Evolutionary conservation across 164 flowering plant genomes (phyloP).

Genomic region (Vitis vinifera): ASM3070453v1 NC_081813.1:4456501-4457000

Average conservation of each 20-base stretch:
- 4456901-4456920: constrained; percentile 74
- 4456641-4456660: constrained; percentile 87
- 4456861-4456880: constrained; percentile 78
- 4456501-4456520: constrained; percentile 38
- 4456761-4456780: constrained; percentile 97
- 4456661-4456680: constrained; percentile 86
- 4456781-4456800: constrained; percentile 95
- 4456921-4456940: constrained; percentile 91
- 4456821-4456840: constrained; percentile 91
- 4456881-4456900: constrained; percentile 91
- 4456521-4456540: constrained; percentile 44
- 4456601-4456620: constrained; percentile 70
- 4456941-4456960: constrained; percentile 98
- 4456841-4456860: constrained; percentile 87
- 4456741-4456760: constrained; percentile 94
- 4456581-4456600: constrained; percentile 68
- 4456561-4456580: constrained; percentile 42
- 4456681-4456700: constrained; percentile 91
- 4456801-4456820: constrained; percentile 96
- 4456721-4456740: constrained; percentile 87
- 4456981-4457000: constrained; percentile 26
- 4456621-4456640: constrained; percentile 82
- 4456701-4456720: constrained; percentile 84
- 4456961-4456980: constrained; percentile 96
- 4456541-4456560: constrained; percentile 22